Percentiles rank a stretch among this genome's conserved stretches.
phyloP scores from a whole-genome alignment of 2,329 filamentous ascomycete species.

The Coleophoma cylindrospora region DNA sequence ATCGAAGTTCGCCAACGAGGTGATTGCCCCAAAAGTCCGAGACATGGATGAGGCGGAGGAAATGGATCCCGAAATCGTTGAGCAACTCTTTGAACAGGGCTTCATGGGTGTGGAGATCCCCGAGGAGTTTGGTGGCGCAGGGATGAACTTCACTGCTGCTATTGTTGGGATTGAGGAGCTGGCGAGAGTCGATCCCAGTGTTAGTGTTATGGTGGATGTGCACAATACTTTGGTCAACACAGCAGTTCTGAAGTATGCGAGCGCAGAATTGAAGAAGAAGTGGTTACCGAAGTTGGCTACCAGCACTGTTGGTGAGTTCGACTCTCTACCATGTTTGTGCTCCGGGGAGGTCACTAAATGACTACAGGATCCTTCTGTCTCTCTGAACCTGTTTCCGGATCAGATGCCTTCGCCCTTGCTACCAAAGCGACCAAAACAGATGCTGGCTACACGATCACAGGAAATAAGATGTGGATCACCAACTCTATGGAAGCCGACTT shows the following conservation, averaged over 20 bases:
- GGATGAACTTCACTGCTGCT: constrained; percentile 97
- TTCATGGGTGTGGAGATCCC: constrained; percentile 97
- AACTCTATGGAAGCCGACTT: constrained; percentile 91
- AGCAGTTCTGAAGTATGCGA: constrained; percentile 80
- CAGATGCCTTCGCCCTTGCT: constrained; percentile 90
- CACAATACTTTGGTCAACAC: constrained; percentile 99
- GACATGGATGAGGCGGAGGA: constrained; percentile 96
- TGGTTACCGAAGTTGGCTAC: constrained; percentile 90
- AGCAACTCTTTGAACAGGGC: constrained; percentile 94
- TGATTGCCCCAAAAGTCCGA: constrained; percentile 84
- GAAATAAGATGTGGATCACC: constrained; percentile 99
- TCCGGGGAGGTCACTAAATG: constrained; percentile 4
- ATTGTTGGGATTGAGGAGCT: constrained; percentile 98
- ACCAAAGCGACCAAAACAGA: constrained; percentile 84
- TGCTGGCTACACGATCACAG: constrained; percentile 80
- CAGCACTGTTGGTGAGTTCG: constrained; percentile 60
- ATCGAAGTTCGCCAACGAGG: constrained; percentile 82
- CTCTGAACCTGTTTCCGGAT: constrained; percentile 87
- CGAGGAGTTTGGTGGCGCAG: constrained; percentile 91
- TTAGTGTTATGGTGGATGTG: constrained; percentile 92
- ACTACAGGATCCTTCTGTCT: constrained; percentile 73
- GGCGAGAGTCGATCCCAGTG: constrained; percentile 87
- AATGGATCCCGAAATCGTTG: constrained; percentile 85
- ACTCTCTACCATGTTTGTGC: background rate
- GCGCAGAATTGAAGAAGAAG: constrained; percentile 70